These are phyloP conservation scores for Psilocybe mexicana DNA, from an alignment of 1,284 basidiomycete genomes.

Conservation along the genomic window DNA sequence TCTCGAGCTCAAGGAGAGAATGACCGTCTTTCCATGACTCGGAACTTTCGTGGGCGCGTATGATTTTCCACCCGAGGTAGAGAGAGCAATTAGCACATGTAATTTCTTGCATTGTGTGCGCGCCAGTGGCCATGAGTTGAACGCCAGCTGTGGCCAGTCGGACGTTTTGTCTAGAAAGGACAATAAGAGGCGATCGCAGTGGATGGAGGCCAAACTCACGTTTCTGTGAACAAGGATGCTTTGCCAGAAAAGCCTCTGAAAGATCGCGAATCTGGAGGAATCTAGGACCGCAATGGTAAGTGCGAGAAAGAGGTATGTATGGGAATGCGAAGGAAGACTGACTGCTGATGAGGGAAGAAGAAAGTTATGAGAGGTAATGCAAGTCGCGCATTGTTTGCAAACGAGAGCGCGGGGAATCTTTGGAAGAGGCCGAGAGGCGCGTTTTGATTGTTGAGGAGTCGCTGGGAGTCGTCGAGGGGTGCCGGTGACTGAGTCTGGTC, in stretches of 20 bases:
- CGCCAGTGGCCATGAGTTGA: conserved; percentile 63
- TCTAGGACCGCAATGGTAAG: conserved; percentile 26
- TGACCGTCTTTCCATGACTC: conserved; percentile 66
- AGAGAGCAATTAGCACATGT: conserved; percentile 47
- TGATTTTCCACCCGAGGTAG: conserved; percentile 65
- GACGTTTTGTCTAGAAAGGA: conserved; percentile 40
- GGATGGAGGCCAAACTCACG: conserved; percentile 35
- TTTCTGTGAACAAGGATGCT: conserved; percentile 50
- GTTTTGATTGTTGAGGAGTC: conserved; percentile 25
- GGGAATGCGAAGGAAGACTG: conserved; percentile 19
- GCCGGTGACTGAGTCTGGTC: conserved; percentile 19
- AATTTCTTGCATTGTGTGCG: conserved; percentile 60
- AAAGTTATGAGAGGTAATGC: conserved; percentile 43
- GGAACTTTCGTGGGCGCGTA: conserved; percentile 53
- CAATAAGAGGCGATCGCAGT: not conserved
- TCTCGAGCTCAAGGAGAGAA: conserved; percentile 57
- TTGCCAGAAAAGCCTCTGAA: conserved; percentile 51
- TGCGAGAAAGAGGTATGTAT: not conserved
- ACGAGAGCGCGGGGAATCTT: conserved; percentile 41
- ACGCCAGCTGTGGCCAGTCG: conserved; percentile 39
- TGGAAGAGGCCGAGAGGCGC: conserved; percentile 40
- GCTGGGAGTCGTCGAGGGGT: conserved; percentile 28
- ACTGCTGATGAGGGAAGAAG: conserved; percentile 43
- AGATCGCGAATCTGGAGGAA: conserved; percentile 42
- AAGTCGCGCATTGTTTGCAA: conserved; percentile 45